A percentile compares a stretch with the other conserved stretches of the same genome.
phyloP scores from a whole-genome alignment of 202 grass and related monocot species.

The Setaria italica region DNA sequence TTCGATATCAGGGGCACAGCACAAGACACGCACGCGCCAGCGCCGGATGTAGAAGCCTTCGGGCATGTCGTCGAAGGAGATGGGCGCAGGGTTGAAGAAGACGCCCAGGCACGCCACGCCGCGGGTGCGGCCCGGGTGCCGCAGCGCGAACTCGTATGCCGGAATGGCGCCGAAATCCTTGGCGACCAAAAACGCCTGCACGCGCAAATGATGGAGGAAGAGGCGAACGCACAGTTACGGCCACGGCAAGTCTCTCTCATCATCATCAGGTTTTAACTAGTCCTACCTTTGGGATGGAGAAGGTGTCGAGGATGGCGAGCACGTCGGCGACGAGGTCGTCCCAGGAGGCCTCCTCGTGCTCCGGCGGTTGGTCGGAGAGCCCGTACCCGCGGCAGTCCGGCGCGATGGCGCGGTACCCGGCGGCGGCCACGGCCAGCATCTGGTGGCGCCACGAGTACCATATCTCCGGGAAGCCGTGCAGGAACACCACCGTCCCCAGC shows the following conservation, averaged over 20 bases:
- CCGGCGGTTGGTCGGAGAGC: constrained; percentile 66
- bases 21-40: constrained; percentile 42
- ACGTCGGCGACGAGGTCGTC: constrained; percentile 75
- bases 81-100: constrained; percentile 40
- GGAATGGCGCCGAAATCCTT: constrained; percentile 61
- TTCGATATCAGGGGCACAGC: neutral
- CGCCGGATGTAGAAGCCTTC: constrained; percentile 67
- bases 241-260: neutral
- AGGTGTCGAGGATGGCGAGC: constrained; percentile 65
- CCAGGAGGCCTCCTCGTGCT: constrained; percentile 49
- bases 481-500: constrained; percentile 75
- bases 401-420: constrained; percentile 77
- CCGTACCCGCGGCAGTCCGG: constrained; percentile 79
- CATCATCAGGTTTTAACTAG: neutral
- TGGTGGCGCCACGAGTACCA: constrained; percentile 92
- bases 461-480: constrained; percentile 94
- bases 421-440: constrained; percentile 69
- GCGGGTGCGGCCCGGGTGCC: constrained; percentile 53
- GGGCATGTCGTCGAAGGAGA: constrained; percentile 43
- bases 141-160: constrained; percentile 59
- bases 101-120: constrained; percentile 63
- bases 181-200: constrained; percentile 69
- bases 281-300: constrained; percentile 60
- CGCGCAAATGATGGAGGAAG: neutral
- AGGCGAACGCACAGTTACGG: neutral